Evolutionary conservation across 441 rosid genomes (phyloP), one percentile per base, ranked within the genome.

Genomic region (Pelargonium myrrhifolium): DNA sequence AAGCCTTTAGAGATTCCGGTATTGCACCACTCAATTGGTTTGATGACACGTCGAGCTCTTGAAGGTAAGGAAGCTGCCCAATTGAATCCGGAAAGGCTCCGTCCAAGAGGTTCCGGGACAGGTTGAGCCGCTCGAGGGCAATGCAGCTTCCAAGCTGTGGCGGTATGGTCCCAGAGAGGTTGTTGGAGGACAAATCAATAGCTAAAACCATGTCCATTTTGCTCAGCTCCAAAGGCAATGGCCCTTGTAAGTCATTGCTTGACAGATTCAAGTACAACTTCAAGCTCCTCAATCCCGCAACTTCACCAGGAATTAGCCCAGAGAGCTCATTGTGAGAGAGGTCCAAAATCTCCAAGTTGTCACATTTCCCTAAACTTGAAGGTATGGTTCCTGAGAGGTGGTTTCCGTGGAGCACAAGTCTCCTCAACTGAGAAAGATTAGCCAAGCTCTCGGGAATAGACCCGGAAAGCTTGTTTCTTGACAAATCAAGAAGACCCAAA

Each of bases 341-440:
- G 10, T 81, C 82, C n/a, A 81, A 68, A 65, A 28, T 68, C 68
- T 58, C 20, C 4, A 78, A 40, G 35, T 76, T 70, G 49, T 37
- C 45, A 76, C 85, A 77, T 20, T 66, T 63, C 59, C 81, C 80
- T 47, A 84, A 40, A 18, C 79, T 20, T 22, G 80, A 68, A 2
- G 90, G 88, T 65, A 86, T 78, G 35, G 70, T 55, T 65, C 84
- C 85, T 7, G 86, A 79, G 59, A 86, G 86, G 51, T 64, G 70
- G 72, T 86, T 86, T 79, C 79, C 79, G 77, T 78, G 78, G 64
- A 86, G 90, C 67, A 80, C 70, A 72, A 86, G 20, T 6, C 1
- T 74, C 31, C 47, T 65, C 62, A 84, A 22, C 1, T 2, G 68
- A 22, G 15, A 63, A 66, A 81, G 61, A 21, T 74, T 65, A n/a